phyloP scores from a whole-genome alignment of 2,329 filamentous ascomycete genomes.

The Hyphodiscus sp. region DNA sequence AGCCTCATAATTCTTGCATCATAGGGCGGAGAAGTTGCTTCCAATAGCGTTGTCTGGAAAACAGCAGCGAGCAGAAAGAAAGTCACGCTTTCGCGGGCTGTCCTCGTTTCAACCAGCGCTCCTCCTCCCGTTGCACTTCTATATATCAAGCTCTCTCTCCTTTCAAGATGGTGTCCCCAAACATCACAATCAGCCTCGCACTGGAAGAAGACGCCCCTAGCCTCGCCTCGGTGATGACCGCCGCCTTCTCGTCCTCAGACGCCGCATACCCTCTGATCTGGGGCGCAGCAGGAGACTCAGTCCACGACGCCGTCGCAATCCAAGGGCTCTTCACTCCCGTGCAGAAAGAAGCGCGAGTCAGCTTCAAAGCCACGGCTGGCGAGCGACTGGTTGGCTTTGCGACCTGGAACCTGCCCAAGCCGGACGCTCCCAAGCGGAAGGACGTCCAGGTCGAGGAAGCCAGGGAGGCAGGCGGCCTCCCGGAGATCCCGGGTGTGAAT shows the following conservation, averaged over 20 bases:
- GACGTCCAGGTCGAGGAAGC: background rate
- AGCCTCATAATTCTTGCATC: too few species aligned
- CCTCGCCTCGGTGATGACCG: slow-evolving; percentile 13
- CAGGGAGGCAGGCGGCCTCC: slow-evolving; percentile 3
- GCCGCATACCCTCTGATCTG: slow-evolving; percentile 15
- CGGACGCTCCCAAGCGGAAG: slow-evolving; percentile 7
- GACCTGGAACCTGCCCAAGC: slow-evolving; percentile 6
- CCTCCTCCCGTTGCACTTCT: background rate
- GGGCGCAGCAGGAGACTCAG: slow-evolving; percentile 6
- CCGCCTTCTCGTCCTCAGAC: slow-evolving; percentile 11
- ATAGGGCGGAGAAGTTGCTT: too few species aligned
- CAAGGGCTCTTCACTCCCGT: slow-evolving; percentile 13
- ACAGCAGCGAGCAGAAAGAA: too few species aligned
- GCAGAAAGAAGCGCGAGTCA: slow-evolving; percentile 6
- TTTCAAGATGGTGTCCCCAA: background rate
- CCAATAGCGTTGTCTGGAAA: too few species aligned
- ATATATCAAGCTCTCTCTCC: background rate
- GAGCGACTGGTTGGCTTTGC: slow-evolving; percentile 11
- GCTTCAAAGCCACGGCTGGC: slow-evolving; percentile 11
- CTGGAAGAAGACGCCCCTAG: background rate
- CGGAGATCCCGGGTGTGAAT: slow-evolving; percentile 10
- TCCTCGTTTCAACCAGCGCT: background rate
- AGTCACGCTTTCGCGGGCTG: too few species aligned
- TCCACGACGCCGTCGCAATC: slow-evolving; percentile 8
- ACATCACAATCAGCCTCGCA: background rate